phyloP scores from a whole-genome alignment of 148 eudicot genomes.

The Cornus suecica region DNA sequence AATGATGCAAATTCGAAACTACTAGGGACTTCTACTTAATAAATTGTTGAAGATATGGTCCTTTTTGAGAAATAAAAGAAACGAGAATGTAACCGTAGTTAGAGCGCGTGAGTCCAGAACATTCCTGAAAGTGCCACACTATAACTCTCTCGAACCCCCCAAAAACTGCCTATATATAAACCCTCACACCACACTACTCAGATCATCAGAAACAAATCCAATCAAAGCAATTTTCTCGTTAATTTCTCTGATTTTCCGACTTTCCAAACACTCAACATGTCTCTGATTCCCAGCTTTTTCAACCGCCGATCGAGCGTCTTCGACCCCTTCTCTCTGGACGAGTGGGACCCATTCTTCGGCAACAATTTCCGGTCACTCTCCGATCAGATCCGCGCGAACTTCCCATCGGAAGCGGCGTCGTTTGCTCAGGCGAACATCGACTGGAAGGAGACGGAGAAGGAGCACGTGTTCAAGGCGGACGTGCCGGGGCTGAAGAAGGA shows the following conservation, averaged over 20 bases:
- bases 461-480: slow-evolving; percentile 40
- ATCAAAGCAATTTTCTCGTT: neutral
- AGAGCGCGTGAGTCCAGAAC: slow-evolving; percentile 2
- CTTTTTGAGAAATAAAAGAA: too few relatives aligned
- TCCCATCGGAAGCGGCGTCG: slow-evolving; percentile 7
- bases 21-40: too few relatives aligned
- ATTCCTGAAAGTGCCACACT: neutral
- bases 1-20: too few relatives aligned
- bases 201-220: neutral
- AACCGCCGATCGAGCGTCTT: slow-evolving; percentile 19
- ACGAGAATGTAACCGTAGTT: neutral
- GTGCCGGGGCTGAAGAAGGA: slow-evolving; percentile 44
- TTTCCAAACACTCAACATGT: slow-evolving; percentile 15
- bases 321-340: slow-evolving; percentile 37
- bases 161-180: neutral
- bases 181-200: neutral
- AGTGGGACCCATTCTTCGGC: slow-evolving; percentile 30
- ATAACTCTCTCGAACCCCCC: neutral
- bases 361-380: neutral
- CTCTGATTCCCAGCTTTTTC: slow-evolving; percentile 34
- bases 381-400: neutral
- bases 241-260: neutral
- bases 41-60: too few relatives aligned
- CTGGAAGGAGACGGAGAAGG: slow-evolving; percentile 43
- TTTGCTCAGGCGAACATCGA: slow-evolving; percentile 26